phyloP scores from a whole-genome alignment of 495 filamentous ascomycete genomes.

The Trichoderma parareesei region DNA sequence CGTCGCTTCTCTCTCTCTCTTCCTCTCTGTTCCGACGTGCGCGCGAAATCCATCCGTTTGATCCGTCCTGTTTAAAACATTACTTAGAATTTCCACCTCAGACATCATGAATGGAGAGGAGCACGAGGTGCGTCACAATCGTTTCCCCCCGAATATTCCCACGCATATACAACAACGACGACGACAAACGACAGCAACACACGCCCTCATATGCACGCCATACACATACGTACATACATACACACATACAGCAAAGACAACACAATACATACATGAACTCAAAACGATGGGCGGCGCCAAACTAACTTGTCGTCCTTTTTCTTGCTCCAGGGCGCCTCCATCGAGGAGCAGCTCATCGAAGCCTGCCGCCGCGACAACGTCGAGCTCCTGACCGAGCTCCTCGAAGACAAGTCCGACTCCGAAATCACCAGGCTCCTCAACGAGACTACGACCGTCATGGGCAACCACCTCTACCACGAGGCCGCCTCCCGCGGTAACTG shows the following conservation, averaged over 20 bases:
- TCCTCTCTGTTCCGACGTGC: not conserved
- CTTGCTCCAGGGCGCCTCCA: slow-evolving; percentile 65
- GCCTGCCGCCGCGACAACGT: slow-evolving; percentile 88
- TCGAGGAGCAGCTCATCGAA: slow-evolving; percentile 80
- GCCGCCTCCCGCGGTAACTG: slow-evolving; percentile 81
- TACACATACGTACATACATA: too few relatives aligned
- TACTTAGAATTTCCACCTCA: too few relatives aligned
- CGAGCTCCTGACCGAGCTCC: slow-evolving; percentile 59
- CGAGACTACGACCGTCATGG: slow-evolving; percentile 70
- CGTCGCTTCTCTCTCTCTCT: too few relatives aligned
- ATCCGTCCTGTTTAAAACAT: too few relatives aligned
- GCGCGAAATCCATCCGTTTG: not conserved
- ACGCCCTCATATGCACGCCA: not conserved
- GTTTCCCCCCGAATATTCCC: not conserved
- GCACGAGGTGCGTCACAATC: slow-evolving; percentile 14
- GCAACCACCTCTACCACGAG: slow-evolving; percentile 81
- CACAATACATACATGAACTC: not conserved
- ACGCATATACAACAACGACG: not conserved
- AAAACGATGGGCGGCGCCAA: not conserved
- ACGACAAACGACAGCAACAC: not conserved
- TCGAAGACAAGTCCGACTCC: slow-evolving; percentile 37
- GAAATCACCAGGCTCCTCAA: slow-evolving; percentile 69
- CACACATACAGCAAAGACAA: too few relatives aligned
- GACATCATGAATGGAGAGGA: slow-evolving; percentile 12
- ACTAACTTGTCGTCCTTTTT: not conserved